Base-by-base conservation (phyloP, 2,329 filamentous ascomycete genomes). In the Venturia effusa region DNA sequence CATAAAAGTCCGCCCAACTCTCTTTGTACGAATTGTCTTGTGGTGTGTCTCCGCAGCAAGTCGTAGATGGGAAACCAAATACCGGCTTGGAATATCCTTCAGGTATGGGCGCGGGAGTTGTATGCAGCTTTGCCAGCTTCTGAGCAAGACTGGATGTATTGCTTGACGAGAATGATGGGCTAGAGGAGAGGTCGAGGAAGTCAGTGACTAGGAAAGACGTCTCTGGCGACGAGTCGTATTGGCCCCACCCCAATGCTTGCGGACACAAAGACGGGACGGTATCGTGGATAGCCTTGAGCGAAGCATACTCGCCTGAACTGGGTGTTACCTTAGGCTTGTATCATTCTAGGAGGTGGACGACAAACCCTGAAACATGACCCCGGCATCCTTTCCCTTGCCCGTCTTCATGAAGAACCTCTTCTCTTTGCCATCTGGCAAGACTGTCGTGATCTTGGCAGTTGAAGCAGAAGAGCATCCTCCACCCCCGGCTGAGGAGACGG, bases 1-100 rank as follows among this genome's bases (percentile, higher is more conserved):
- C 89, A 72, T 90, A 97, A 70, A 97, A 97, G 0, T 90, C 86
- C 0, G 89, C 85, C 93, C 93, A 97, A 13, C 84, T 88, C 6
- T 79, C 76, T 59, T 80, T 83, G 77, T 83, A 96, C 0, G 77
- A 77, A 71, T 97, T 97, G 59, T 91, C 84, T 75, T 97, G 93
- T 48, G 82, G 83, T 8, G 90, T 94, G 57, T 90, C 84, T 1
- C 92, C 92, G 74, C 93, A 97, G 75, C 89, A 96, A 0, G 92
- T 97, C 0, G 88, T 78, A 0, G 88, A 87, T 0, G 89, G 88
- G 71, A 97, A 97, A 2, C 93, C 93, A 68, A 93, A 97, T 75
- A 86, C 79, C 2, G 85, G 84, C 43, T 71, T 79, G 1, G 81
- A 75, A 67, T 83, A 80, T 24, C 84, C 84, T 13, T 82, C 74